Percentiles rank a stretch among this genome's conserved stretches.
Evolutionary conservation across 2,329 filamentous ascomycete genomes (phyloP).

Genomic region (Plectosphaerella cucumerina): DNA sequence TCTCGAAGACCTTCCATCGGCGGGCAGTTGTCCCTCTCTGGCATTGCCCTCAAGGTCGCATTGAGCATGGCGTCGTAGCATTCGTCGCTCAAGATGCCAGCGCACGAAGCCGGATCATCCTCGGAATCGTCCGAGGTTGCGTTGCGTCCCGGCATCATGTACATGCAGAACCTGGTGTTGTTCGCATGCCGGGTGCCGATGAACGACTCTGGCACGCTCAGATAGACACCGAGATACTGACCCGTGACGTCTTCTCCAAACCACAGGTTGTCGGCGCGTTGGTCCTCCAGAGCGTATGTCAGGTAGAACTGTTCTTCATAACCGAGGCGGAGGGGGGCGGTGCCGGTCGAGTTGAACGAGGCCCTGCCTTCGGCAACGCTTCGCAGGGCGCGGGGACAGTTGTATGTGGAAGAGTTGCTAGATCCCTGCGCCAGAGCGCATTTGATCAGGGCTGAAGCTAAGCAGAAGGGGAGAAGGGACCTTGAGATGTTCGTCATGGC

Average conservation of each 20-base stretch:
- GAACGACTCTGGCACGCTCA: not conserved
- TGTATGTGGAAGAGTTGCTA: too few species aligned
- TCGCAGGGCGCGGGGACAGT: too few species aligned
- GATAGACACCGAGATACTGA: not conserved
- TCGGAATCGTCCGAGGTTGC: not conserved
- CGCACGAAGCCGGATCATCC: not conserved
- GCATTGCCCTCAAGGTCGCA: too few species aligned
- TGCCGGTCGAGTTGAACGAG: not conserved
- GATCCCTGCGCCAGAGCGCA: too few species aligned
- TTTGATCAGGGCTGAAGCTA: too few species aligned
- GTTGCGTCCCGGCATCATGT: not conserved
- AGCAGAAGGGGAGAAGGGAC: too few species aligned
- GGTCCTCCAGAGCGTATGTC: not conserved
- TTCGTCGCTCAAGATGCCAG: not conserved
- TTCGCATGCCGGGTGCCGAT: not conserved
- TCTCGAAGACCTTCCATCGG: not conserved
- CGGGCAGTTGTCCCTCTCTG: not conserved
- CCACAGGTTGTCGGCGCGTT: not conserved
- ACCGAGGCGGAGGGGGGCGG: not conserved
- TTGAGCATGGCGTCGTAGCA: not conserved
- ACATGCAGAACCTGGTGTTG: not conserved
- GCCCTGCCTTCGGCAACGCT: not conserved
- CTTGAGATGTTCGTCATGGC: too few species aligned
- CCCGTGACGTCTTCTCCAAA: not conserved
- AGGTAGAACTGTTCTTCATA: not conserved